A percentile compares a stretch with the other conserved stretches of the same genome.
These are phyloP conservation scores for Penicillium hordei DNA, from an alignment of 2,329 filamentous ascomycete species.

Conservation along the genomic window DNA sequence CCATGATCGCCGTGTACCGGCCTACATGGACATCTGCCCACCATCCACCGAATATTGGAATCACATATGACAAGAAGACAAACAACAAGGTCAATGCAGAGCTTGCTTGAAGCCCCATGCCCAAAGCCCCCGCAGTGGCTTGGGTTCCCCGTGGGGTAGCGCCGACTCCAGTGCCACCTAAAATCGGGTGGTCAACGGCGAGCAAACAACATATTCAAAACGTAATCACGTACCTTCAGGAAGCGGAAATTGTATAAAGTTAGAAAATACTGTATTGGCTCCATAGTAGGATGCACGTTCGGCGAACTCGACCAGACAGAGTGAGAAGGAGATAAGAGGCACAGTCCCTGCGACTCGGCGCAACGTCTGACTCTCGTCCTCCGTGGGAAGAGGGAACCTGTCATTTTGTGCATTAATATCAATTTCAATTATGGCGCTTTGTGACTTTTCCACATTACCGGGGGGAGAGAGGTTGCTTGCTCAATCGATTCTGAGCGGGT, in stretches of 20 bases:
- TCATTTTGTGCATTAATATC: no score
- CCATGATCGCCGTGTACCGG: slow-evolving; percentile 35
- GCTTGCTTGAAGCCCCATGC: slow-evolving; percentile 54
- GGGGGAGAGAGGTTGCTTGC: no score
- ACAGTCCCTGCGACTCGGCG: slow-evolving; percentile 28
- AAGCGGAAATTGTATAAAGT: slow-evolving; percentile 62
- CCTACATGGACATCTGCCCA: slow-evolving; percentile 24
- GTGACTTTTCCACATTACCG: no score
- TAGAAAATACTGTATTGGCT: slow-evolving; percentile 56
- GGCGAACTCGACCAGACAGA: slow-evolving; percentile 61
- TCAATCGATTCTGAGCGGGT: no score
- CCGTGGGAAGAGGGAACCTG: no score
- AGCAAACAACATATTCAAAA: no score
- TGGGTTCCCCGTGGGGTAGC: slow-evolving; percentile 33
- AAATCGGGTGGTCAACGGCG: no score
- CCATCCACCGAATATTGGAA: slow-evolving; percentile 51
- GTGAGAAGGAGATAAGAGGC: slow-evolving; percentile 54
- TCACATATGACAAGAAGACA: slow-evolving; percentile 55
- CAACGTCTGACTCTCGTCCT: no score
- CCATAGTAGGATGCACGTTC: slow-evolving; percentile 64
- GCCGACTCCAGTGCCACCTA: slow-evolving; percentile 25
- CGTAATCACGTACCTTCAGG: slow-evolving; percentile 42
- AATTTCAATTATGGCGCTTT: no score
- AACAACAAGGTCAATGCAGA: slow-evolving; percentile 54
- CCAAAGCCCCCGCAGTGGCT: slow-evolving; percentile 58